phyloP scores from a whole-genome alignment of 768 basidiomycete species.

The Leccinum fibrillosum region DNA sequence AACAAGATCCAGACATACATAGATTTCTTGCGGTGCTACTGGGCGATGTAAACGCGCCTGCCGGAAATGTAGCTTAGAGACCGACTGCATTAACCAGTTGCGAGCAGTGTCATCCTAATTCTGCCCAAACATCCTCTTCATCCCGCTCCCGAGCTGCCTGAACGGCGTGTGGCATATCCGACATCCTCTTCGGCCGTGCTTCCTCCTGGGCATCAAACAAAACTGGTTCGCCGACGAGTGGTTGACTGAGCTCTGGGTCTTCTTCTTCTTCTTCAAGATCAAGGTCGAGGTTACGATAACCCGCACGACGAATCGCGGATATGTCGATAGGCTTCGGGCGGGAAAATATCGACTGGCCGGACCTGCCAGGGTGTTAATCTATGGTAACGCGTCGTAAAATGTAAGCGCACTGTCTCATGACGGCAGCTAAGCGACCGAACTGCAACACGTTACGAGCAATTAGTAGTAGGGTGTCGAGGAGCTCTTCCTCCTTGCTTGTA shows the following conservation, averaged over 20 bases:
- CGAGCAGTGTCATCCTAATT: slow-evolving; percentile 39
- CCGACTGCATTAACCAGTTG: background rate
- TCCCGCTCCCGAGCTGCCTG: slow-evolving; percentile 58
- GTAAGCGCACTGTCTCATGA: slow-evolving; percentile 38
- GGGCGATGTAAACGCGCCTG: no score
- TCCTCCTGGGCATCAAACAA: slow-evolving; percentile 59
- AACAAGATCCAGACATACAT: no score
- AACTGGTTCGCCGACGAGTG: slow-evolving; percentile 56
- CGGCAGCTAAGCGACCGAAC: slow-evolving; percentile 82
- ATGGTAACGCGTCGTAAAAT: background rate
- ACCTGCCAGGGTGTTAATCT: slow-evolving; percentile 42
- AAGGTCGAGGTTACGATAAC: slow-evolving; percentile 61
- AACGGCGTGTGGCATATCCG: slow-evolving; percentile 60
- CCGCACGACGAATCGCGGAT: slow-evolving; percentile 61
- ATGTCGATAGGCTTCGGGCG: slow-evolving; percentile 86
- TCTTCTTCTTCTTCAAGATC: slow-evolving; percentile 67
- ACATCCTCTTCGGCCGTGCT: slow-evolving; percentile 29
- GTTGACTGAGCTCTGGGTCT: slow-evolving; percentile 49
- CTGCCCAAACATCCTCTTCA: slow-evolving; percentile 70
- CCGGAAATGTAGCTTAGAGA: no score
- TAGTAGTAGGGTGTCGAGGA: slow-evolving; percentile 88
- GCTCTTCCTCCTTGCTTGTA: slow-evolving; percentile 87
- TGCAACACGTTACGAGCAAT: slow-evolving; percentile 92
- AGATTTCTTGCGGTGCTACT: no score
- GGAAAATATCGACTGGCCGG: slow-evolving; percentile 86